Evolutionary conservation across 139 green algal genomes (phyloP), one percentile per base, ranked within the genome.

Genomic region (Chlorella sp.): DNA sequence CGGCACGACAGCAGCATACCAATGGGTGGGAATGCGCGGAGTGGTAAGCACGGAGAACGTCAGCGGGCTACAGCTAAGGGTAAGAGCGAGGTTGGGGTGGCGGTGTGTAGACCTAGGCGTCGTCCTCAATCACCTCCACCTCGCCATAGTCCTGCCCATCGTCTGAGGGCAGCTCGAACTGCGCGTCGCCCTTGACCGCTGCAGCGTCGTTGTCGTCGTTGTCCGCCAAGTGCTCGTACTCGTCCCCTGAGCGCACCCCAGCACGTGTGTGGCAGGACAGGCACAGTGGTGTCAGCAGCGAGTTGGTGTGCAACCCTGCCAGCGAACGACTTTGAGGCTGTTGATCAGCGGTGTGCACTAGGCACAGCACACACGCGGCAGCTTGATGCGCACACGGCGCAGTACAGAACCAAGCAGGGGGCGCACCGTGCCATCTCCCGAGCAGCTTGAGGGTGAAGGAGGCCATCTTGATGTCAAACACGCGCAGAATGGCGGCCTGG

Each of bases 401-500:
- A 63, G 17, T 63, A 22, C 23, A 29, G 17, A 63, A 3, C 17
- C 6, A n/a, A 29, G 17, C 22, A 42, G 61, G 61, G 26, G 14
- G 30, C 34, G 4, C 76, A 33, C 33, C 71, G 49, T 67, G 71
- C 87, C 87, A 95, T 35, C 77, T 73, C 5, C 80, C 85, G 60
- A 96, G 67, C 69, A 92, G 81, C 49, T 75, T 80, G 61, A 97
- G 74, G 24, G 69, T 82, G 81, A 95, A 97, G 14, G 73, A 77
- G 1, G 93, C 91, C 88, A 95, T 92, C 76, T 94, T 93, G 27
- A 91, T 69, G 36, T 89, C 88, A 77, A 98, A 97, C 6, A 92
- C 74, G 24, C 92, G 78, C 70, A 98, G 84, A 60, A 98, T 74
- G 1, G 86, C 83, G 14, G 90, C 91, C 74, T 94, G 86, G 69